These are phyloP conservation scores for Cyclotella cryptica DNA, from an alignment of 108 stramenopile species.

Conservation along the genomic window DNA sequence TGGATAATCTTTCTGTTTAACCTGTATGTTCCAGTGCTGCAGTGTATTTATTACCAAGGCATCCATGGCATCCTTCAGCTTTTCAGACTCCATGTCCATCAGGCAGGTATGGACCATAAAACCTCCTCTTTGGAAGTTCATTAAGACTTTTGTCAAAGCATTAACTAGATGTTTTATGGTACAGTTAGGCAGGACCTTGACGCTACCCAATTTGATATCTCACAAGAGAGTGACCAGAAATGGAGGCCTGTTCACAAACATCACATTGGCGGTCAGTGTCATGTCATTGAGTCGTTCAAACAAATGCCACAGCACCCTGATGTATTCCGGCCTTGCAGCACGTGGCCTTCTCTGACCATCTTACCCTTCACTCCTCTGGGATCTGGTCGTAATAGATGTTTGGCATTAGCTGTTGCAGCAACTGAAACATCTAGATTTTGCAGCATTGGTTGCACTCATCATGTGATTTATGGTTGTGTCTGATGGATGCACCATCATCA, in stretches of 20 bases:
- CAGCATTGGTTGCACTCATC: neutral
- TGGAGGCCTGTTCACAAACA: slow-evolving; percentile 16
- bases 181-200: too few relatives aligned
- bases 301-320: neutral
- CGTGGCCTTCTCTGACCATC: neutral
- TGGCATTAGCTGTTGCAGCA: neutral
- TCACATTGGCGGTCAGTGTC: slow-evolving; percentile 11
- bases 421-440: neutral
- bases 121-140: slow-evolving; percentile 17
- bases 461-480: neutral
- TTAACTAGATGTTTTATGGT: neutral
- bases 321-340: neutral
- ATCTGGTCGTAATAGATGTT: neutral
- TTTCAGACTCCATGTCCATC: slow-evolving; percentile 28
- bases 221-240: neutral
- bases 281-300: neutral
- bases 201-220: too few relatives aligned
- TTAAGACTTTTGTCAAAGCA: too few relatives aligned
- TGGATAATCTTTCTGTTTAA: too few relatives aligned
- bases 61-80: neutral
- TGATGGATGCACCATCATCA: too few relatives aligned
- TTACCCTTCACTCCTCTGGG: neutral
- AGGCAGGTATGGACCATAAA: slow-evolving; percentile 9
- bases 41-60: slow-evolving; percentile 18
- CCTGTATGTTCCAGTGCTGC: slow-evolving; percentile 31